Base-by-base conservation (phyloP, 148 eudicot species). In the Camellia japonica region DNA sequence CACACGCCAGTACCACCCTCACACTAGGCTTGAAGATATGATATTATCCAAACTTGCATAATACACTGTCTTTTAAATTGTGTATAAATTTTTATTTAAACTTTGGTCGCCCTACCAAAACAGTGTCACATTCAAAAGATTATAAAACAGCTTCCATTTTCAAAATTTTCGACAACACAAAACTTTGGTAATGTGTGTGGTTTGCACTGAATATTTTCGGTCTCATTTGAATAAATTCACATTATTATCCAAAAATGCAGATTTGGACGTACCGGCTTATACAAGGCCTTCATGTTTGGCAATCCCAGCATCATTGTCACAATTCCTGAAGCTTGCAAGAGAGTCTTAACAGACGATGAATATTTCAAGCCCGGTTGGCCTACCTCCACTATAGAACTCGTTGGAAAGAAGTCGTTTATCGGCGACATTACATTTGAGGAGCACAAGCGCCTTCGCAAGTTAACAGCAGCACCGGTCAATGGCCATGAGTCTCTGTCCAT, bases 291-390 rank as follows among this genome's bases (percentile, higher is more conserved):
- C 84, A 90, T 95, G 98, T 95, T 95, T 71, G 96, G 97, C 4
- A 90, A 72, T 44, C 96, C 98, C 6, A 87, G 96, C 59, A 82
- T 95, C 44, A 87, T 95, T 16, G 91, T 89, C 9, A 91, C 94
- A 2, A 74, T 85, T 12, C 80, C 96, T 1, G 97, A 95, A 73
- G 81, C 80, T 14, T 88, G 91, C 86, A 86, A 83, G 74, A 89
- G 74, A 84, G 92, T 93, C 4, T 71, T 95, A 15, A 86, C 84
- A 2, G 98, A 95, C 62, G 98, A 95, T 49, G 97, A 90, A 0
- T 15, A 84, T 59, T 95, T 95, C 90, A 87, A 81, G 80, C 96
- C 93, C 10, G 98, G 98, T 1, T 95, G 98, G 98, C 98, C 97
- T 0, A 8, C 63, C 19, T 84, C 98, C 10, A 90, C 97, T 0